Evolutionary conservation across 1,284 basidiomycete genomes (phyloP), one percentile per base, ranked within the genome.

Genomic region (Trichosporon ovoides): DNA sequence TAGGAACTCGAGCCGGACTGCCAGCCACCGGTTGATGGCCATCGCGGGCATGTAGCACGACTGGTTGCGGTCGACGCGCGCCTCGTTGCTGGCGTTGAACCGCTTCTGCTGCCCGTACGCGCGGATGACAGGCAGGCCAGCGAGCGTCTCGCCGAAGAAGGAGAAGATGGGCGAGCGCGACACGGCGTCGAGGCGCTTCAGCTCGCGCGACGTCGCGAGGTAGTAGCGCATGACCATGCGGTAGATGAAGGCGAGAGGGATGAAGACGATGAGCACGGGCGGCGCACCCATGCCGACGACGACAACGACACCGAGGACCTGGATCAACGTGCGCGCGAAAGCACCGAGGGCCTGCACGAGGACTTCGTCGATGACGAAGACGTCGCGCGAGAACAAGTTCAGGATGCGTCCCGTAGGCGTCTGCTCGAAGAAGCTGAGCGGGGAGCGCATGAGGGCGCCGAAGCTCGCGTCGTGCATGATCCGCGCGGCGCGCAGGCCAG

Each of bases 161-260:
- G 81, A 80, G 72, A 96, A 95, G 65, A 97, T 91, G 10, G 94
- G 94, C 1, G 89, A 91, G 57, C 89, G 87, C 12, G 89, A 89
- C 28, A 90, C 86, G 6, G 94, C 88, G 69, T 96, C 93, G 10
- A 97, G 82, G 22, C 93, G 87, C 76, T 96, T 95, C 49, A 96
- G 82, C 74, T 95, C 92, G 53, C 92, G 86, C 12, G 89, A 92
- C 0, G 93, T 93, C 1, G 90, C 81, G 16, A 97, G 84, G 74
- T 96, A 97, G 78, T 94, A 94, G 37, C 80, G 82, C 83, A 91
- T 92, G 38, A 92, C 85, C 49, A 81, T 78, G 11, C 83, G 72
- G 74, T 93, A 92, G 71, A 92, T 83, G 81, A 84, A 86, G 3
- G 82, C 82, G 16, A 93, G 74, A 0, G 89, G 89, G 19, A 88